Percentiles rank a stretch among this genome's conserved stretches.
These are phyloP conservation scores for Daucus carota DNA, from an alignment of 129 eudicot species.

Conservation along the genomic window DNA sequence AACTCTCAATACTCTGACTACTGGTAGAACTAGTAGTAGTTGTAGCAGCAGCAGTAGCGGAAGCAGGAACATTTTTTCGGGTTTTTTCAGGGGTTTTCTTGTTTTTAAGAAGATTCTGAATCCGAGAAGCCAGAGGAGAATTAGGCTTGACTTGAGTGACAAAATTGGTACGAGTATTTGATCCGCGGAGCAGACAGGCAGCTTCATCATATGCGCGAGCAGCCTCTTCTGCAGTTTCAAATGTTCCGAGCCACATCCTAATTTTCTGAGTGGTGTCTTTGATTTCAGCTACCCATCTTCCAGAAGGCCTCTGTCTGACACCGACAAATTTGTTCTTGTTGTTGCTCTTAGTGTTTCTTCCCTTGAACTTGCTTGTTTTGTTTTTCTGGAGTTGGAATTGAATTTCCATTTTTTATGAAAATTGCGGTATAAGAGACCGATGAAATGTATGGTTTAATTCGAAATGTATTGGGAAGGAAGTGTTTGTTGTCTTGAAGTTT, in stretches of 20 bases:
- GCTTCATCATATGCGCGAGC: conserved; percentile 89
- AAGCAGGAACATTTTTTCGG: conserved; percentile 13
- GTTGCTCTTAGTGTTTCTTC: conserved; percentile 22
- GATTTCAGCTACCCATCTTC: conserved; percentile 94
- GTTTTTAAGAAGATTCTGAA: conserved; percentile 55
- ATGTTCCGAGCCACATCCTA: conserved; percentile 88
- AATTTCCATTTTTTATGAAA: conserved; percentile 40
- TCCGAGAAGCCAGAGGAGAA: conserved; percentile 69
- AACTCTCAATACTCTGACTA: conserved; percentile 9
- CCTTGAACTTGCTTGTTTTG: conserved; percentile 43
- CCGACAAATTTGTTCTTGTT: conserved; percentile 59
- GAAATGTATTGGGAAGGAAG: background rate
- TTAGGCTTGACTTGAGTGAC: conserved; percentile 49
- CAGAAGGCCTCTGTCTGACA: conserved; percentile 84
- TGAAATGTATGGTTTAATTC: background rate
- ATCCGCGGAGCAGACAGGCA: conserved; percentile 75
- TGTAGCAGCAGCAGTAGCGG: background rate
- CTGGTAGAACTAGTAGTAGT: conserved; percentile 11
- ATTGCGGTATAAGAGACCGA: background rate
- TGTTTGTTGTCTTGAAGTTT: conserved; percentile 21
- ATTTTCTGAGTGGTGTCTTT: conserved; percentile 88
- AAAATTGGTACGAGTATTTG: conserved; percentile 66
- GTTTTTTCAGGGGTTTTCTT: conserved; percentile 39
- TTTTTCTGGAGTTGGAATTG: conserved; percentile 35
- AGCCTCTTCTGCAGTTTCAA: conserved; percentile 81